Base-by-base conservation (phyloP, 768 basidiomycete species). In the Leccinum truebloodii region DNA sequence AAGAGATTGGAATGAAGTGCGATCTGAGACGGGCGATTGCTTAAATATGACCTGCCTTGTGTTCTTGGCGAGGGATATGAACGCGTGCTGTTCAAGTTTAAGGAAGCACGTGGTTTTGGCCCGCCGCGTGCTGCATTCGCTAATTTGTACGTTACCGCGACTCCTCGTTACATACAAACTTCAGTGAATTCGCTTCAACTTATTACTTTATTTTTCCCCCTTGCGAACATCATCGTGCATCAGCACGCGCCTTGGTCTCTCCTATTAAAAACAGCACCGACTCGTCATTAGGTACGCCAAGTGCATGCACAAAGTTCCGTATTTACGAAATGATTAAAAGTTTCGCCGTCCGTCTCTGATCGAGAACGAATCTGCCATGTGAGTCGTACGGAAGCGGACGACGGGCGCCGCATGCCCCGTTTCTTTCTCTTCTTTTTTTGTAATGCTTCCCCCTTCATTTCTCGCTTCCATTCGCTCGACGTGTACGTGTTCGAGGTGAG, bases 1-100 rank as follows among this genome's bases (percentile, higher is more conserved):
- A 2, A n/a, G 41, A 44, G n/a, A 44, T 10, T 44, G 41, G n/a
- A 44, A 44, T 44, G 62, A 54, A 18, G 39, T 37, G 16, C 8
- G 63, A 37, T 53, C 22, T 54, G 52, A 51, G 57, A 49, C 16
- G 2, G 24, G 56, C 13, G 44, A 20, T 16, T 58, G 69, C 22
- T 73, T 74, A 74, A 68, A 74, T 74, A 74, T 54, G 61, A 52
- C 63, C 54, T 59, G 67, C 74, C 74, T 71, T 73, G 71, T 66
- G 67, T 60, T 66, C 65, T 58, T 58, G 62, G 69, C 59, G 68
- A 65, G 63, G 57, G 30, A 30, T 49, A 22, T 61, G 59, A 54
- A 56, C 63, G 68, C 62, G 66, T 61, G 30, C 30, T 30, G 30
- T 30, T 30, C 30, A 30, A 30, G 59, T 67, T 66, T 52, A 52